phyloP scores from a whole-genome alignment of 1,139 yeast genomes.

The Oligophagozyma castellii region DNA sequence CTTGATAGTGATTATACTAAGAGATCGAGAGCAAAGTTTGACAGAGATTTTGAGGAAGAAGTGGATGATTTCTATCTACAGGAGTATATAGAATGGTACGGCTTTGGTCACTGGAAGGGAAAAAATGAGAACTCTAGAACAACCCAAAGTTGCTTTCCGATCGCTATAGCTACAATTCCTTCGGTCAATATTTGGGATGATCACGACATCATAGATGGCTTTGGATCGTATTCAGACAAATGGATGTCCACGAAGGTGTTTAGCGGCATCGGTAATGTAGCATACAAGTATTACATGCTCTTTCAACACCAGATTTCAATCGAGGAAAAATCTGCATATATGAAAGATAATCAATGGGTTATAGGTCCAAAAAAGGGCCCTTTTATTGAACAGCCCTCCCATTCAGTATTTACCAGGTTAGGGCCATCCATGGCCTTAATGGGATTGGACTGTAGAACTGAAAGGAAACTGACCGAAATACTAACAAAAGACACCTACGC shows the following conservation, averaged over 20 bases:
- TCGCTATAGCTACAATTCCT: constrained; percentile 73
- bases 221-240: constrained; percentile 66
- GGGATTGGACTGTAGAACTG: constrained; percentile 90
- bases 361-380: constrained; percentile 43
- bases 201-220: constrained; percentile 92
- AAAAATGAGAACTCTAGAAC: constrained; percentile 39
- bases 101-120: constrained; percentile 77
- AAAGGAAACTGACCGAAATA: constrained; percentile 52
- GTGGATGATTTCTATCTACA: constrained; percentile 53
- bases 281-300: constrained; percentile 75
- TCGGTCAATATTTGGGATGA: constrained; percentile 75
- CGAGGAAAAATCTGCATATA: constrained; percentile 17
- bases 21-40: constrained; percentile 31
- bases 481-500: constrained; percentile 45
- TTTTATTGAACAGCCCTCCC: constrained; percentile 47
- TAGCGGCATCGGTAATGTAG: constrained; percentile 55
- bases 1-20: constrained; percentile 33
- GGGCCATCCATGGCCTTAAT: constrained; percentile 61
- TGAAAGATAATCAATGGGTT: constrained; percentile 45
- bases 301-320: constrained; percentile 74
- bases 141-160: constrained; percentile 52
- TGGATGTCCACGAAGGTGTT: constrained; percentile 67
- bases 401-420: constrained; percentile 55
- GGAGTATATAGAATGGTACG: constrained; percentile 80
- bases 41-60: constrained; percentile 37